Percentiles rank a stretch among this genome's conserved stretches.
Evolutionary conservation across 345 rosid genomes (phyloP).

Genomic region (Streptanthus diversifolius): DNA sequence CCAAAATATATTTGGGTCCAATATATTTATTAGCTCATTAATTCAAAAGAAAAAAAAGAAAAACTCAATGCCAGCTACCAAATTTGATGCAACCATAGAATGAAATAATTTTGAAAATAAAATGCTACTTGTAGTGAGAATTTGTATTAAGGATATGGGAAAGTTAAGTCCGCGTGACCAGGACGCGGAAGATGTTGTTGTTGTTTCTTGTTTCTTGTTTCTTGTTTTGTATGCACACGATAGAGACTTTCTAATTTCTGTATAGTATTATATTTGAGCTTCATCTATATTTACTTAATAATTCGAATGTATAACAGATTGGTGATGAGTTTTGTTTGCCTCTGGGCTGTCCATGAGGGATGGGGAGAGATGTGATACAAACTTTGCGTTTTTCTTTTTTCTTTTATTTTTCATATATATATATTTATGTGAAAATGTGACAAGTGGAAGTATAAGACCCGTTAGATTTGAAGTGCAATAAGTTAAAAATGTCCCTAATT

Average conservation of each 20-base stretch:
- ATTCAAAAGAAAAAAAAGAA: neutral
- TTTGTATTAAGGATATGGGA: neutral
- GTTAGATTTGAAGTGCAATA: constrained; percentile 7
- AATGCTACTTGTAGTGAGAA: neutral
- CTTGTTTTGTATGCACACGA: constrained; percentile 19
- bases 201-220: constrained; percentile 24
- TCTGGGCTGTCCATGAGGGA: constrained; percentile 16
- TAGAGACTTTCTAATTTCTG: neutral
- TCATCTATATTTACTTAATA: constrained; percentile 2
- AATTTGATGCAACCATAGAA: constrained; percentile 13
- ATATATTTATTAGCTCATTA: neutral
- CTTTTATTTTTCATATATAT: neutral
- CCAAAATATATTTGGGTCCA: neutral
- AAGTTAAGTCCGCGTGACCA: constrained; percentile 22
- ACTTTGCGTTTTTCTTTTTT: neutral
- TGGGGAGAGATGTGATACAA: constrained; percentile 23
- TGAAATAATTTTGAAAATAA: neutral
- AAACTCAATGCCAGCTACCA: constrained; percentile 12
- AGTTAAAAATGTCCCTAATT: neutral
- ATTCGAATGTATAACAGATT: neutral
- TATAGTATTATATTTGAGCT: neutral
- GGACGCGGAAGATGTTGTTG: constrained; percentile 15
- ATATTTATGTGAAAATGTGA: constrained; percentile 19
- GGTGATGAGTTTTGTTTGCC: constrained; percentile 7
- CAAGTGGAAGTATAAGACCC: neutral